Conservation (phyloP, 139 green algal genomes). For the Chlamydomonas sphaeroides region DNA sequence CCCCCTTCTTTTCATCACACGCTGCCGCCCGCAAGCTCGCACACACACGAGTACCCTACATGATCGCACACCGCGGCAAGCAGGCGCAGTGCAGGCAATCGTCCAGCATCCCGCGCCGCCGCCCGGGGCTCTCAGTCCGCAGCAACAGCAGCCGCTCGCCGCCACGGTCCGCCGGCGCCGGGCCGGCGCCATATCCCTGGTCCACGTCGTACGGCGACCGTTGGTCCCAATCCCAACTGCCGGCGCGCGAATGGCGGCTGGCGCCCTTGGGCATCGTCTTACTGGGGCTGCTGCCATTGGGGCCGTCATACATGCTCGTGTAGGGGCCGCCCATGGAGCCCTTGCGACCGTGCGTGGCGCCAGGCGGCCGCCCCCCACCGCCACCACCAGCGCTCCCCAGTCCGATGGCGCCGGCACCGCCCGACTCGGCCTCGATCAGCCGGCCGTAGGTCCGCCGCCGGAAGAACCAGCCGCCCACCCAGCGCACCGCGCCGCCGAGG, state of each 20-base stretch:
- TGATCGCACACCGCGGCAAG: slow-evolving; percentile 19
- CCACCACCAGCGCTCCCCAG: too few species aligned
- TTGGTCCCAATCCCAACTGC: slow-evolving; percentile 27
- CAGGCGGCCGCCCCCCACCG: background rate
- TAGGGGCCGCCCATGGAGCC: background rate
- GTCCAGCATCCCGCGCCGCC: background rate
- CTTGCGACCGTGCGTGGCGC: background rate
- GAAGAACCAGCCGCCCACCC: slow-evolving; percentile 30
- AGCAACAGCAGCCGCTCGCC: slow-evolving; percentile 15
- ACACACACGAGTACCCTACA: too few species aligned
- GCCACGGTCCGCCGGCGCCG: too few species aligned
- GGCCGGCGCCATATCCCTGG: slow-evolving; percentile 6
- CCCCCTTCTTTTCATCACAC: too few species aligned
- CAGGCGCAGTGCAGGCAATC: background rate
- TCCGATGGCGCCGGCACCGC: background rate
- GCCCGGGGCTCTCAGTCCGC: slow-evolving; percentile 6
- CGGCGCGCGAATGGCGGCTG: background rate
- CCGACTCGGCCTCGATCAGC: background rate
- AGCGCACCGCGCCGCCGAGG: background rate
- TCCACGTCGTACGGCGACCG: slow-evolving; percentile 14
- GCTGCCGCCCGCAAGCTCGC: too few species aligned
- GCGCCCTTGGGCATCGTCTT: slow-evolving; percentile 2
- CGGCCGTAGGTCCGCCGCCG: slow-evolving; percentile 33
- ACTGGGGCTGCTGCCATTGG: background rate
- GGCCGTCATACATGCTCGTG: background rate